Conservation (phyloP, 1,284 basidiomycete species). For the Cutaneotrichosporon sp. region DNA sequence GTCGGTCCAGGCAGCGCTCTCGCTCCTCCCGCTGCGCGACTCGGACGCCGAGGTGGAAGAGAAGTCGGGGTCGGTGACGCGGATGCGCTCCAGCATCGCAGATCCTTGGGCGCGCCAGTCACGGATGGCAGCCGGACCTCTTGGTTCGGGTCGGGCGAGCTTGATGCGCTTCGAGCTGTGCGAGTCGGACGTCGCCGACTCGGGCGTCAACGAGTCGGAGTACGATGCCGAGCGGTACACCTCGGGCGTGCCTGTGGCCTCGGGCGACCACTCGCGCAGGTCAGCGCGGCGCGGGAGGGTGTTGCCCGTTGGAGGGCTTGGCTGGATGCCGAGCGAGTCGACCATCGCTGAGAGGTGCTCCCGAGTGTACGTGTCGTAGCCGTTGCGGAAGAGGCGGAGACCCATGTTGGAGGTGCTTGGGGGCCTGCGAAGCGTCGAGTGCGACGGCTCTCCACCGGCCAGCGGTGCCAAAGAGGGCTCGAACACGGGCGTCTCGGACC, state of each 20-base stretch:
- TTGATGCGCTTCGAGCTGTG: conserved; percentile 40
- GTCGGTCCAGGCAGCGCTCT: conserved; percentile 1
- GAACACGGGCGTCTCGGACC: conserved; percentile 10
- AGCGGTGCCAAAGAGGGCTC: conserved; percentile 24
- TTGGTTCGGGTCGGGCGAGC: conserved; percentile 30
- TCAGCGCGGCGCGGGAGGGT: conserved; percentile 18
- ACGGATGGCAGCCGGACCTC: conserved; percentile 10
- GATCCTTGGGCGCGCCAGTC: conserved; percentile 47
- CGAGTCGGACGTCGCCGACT: conserved; percentile 28
- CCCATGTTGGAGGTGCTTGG: conserved; percentile 64
- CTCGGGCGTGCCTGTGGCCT: conserved; percentile 7
- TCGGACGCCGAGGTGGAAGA: conserved; percentile 17
- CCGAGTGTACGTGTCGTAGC: conserved; percentile 87
- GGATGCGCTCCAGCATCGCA: conserved; percentile 48
- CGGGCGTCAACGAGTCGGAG: conserved; percentile 13
- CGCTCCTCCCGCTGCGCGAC: conserved; percentile 8
- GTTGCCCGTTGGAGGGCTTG: conserved; percentile 61
- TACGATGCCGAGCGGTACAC: conserved; percentile 9
- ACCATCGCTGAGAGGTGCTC: conserved; percentile 88
- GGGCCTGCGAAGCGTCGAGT: conserved; percentile 32
- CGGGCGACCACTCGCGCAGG: conserved; percentile 32
- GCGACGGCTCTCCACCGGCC: conserved; percentile 31
- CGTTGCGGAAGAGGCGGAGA: conserved; percentile 79
- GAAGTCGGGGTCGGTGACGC: conserved; percentile 35
- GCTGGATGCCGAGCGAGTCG: conserved; percentile 77